A percentile compares a stretch with the other conserved stretches of the same genome.
phyloP scores from a whole-genome alignment of 345 rosid genomes.

The Passiflora organensis region DNA sequence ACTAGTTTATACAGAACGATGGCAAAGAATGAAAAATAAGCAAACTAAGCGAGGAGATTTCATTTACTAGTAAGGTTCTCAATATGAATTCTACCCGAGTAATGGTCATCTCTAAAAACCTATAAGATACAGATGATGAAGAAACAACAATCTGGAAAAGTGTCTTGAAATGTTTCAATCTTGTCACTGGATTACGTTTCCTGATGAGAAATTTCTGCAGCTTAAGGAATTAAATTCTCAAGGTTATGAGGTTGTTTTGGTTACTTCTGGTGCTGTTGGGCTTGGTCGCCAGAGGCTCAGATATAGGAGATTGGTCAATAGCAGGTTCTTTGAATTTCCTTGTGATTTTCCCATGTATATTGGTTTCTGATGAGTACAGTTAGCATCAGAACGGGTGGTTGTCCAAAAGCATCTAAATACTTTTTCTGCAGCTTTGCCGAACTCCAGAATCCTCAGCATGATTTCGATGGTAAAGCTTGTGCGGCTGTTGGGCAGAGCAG shows the following conservation, averaged over 20 bases:
- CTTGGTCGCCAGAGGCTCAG: not conserved
- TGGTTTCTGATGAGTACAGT: not conserved
- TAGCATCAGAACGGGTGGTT: not conserved
- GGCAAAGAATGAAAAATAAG: too few relatives aligned
- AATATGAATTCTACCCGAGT: too few relatives aligned
- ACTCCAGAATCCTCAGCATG: slow-evolving; percentile 19
- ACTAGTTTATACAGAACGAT: too few relatives aligned
- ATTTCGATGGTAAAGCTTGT: slow-evolving; percentile 17
- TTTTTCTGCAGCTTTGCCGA: slow-evolving; percentile 15
- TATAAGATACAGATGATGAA: too few relatives aligned
- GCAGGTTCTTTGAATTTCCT: not conserved
- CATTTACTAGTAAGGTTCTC: too few relatives aligned
- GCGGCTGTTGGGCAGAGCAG: slow-evolving; percentile 21
- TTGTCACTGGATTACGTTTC: too few relatives aligned
- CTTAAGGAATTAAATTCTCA: not conserved
- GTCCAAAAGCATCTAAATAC: not conserved
- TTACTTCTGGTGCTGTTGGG: not conserved
- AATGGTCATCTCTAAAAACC: too few relatives aligned
- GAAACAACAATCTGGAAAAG: too few relatives aligned
- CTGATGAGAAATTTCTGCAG: not conserved
- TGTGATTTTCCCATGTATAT: too few relatives aligned
- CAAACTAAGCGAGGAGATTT: too few relatives aligned
- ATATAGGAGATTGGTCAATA: not conserved
- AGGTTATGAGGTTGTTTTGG: not conserved
- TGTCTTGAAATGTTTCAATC: too few relatives aligned